Evolutionary conservation across 305 asterid genomes (phyloP).

Genomic region (Euphrasia arctica): DNA sequence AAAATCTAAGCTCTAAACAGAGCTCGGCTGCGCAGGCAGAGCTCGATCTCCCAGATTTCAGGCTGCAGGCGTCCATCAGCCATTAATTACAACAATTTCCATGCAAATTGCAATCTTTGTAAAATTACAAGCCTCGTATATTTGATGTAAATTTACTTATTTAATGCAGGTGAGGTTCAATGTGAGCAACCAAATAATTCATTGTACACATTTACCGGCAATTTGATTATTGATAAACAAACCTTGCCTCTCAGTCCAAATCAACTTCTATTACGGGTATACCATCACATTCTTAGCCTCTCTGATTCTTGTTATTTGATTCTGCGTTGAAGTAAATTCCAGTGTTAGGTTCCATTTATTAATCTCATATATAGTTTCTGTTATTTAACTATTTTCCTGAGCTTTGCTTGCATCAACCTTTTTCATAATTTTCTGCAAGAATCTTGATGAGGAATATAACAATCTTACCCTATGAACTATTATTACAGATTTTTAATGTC

Average conservation of each 20-base stretch:
- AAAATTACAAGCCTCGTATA: no score
- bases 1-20: no score
- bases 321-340: not conserved
- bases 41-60: no score
- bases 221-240: constrained; percentile 86
- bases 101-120: no score
- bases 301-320: constrained; percentile 16
- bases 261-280: constrained; percentile 92
- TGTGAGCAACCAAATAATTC: constrained; percentile 99
- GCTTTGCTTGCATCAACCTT: constrained; percentile 20
- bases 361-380: constrained; percentile 2
- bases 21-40: no score
- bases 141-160: constrained; percentile 29
- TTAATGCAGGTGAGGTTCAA: constrained; percentile 91
- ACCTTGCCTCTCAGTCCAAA: constrained; percentile 98
- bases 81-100: no score
- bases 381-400: constrained; percentile 4
- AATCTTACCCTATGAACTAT: not conserved
- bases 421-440: constrained; percentile 7
- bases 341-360: constrained; percentile 2
- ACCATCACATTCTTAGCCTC: constrained; percentile 21
- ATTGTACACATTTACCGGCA: constrained; percentile 94
- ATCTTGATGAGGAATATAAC: constrained; percentile 9
- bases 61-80: no score
- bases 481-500: no score